These are phyloP conservation scores for Alnus rubra DNA, from an alignment of 306 rosid genomes.

Conservation along the genomic window DNA sequence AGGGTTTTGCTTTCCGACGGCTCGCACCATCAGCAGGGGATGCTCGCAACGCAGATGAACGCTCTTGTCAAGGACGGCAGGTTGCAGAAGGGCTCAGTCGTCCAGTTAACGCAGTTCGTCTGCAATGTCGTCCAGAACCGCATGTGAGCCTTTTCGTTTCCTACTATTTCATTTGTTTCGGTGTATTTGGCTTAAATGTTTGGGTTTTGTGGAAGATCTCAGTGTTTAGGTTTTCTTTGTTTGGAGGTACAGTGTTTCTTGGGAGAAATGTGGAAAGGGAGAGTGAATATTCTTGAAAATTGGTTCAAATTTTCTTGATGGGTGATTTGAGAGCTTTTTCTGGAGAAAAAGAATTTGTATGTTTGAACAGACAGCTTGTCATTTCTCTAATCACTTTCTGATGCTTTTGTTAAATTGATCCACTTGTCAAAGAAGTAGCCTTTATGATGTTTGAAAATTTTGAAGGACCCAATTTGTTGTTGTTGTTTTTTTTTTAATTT, in stretches of 20 bases:
- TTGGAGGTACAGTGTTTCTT: background rate
- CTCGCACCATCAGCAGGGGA: slow-evolving; percentile 57
- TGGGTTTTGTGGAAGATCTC: background rate
- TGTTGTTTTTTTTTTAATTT: too few species aligned
- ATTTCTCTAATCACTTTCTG: background rate
- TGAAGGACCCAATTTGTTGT: background rate
- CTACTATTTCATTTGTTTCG: background rate
- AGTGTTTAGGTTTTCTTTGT: background rate
- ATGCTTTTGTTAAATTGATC: background rate
- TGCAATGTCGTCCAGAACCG: slow-evolving; percentile 67
- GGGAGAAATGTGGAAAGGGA: background rate
- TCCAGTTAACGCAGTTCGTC: slow-evolving; percentile 47
- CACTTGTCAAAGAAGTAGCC: background rate
- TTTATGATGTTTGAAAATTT: background rate
- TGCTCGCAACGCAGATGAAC: slow-evolving; percentile 72
- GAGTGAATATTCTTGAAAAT: background rate
- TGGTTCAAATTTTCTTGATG: background rate
- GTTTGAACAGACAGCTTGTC: background rate
- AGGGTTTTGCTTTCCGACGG: slow-evolving; percentile 74
- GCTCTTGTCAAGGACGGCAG: slow-evolving; percentile 43
- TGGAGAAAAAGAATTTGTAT: background rate
- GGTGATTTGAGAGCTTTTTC: background rate
- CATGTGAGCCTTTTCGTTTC: slow-evolving; percentile 40
- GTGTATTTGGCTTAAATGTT: background rate
- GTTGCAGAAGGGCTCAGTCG: slow-evolving; percentile 67